Conservation (phyloP, 768 basidiomycete species). For the Rhodosporidiobolus sp. region DNA sequence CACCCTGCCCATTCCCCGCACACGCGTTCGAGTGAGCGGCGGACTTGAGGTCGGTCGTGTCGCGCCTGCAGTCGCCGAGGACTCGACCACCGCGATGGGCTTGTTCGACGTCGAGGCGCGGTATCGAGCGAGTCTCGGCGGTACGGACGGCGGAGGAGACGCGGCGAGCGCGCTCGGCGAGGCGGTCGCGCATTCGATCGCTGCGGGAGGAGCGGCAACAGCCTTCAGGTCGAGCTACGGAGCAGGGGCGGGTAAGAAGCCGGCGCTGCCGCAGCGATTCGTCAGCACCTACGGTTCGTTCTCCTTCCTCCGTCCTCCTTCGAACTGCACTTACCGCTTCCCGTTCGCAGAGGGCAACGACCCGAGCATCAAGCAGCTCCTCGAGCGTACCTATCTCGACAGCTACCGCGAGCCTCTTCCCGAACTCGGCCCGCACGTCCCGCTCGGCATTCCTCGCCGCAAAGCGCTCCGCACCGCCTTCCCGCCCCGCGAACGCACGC, state of each 20-base stretch:
- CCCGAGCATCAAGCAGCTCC: slow-evolving; percentile 76
- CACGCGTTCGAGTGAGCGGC: slow-evolving; percentile 44
- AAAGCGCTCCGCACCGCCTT: slow-evolving; percentile 69
- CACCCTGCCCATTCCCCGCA: slow-evolving; percentile 3
- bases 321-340: background rate
- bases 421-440: slow-evolving; percentile 86
- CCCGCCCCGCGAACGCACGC: slow-evolving; percentile 61
- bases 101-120: slow-evolving; percentile 72
- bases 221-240: slow-evolving; percentile 7
- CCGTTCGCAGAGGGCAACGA: slow-evolving; percentile 72
- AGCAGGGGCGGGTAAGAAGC: slow-evolving; percentile 1
- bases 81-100: slow-evolving; percentile 76
- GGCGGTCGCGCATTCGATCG: slow-evolving; percentile 4
- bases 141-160: slow-evolving; percentile 48
- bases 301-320: background rate
- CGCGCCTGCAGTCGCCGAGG: slow-evolving; percentile 82
- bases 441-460: slow-evolving; percentile 73
- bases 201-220: slow-evolving; percentile 53
- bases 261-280: slow-evolving; percentile 40
- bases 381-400: slow-evolving; percentile 86
- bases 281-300: slow-evolving; percentile 49
- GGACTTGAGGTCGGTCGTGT: slow-evolving; percentile 77
- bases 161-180: slow-evolving; percentile 50
- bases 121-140: slow-evolving; percentile 48
- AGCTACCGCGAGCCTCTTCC: slow-evolving; percentile 74